Conservation (phyloP, 106 monocot species). For the Platanthera guangdongensis region DNA sequence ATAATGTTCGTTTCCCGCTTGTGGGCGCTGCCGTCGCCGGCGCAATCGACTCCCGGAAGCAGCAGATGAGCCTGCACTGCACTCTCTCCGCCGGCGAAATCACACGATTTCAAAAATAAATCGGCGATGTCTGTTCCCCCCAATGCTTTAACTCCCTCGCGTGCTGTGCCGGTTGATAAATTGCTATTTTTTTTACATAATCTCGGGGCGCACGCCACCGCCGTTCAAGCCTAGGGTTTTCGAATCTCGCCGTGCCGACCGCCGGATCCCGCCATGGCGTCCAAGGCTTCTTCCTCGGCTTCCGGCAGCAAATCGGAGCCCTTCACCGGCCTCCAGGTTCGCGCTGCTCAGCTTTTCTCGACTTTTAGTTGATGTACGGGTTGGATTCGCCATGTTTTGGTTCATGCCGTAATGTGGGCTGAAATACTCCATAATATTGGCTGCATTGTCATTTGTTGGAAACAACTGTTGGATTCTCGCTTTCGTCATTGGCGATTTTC, state of each 20-base stretch:
- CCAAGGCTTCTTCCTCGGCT: conserved; percentile 19
- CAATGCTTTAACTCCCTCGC: not conserved
- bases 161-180: not conserved
- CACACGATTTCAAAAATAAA: conserved; percentile 4
- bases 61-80: not conserved
- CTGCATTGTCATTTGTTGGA: not conserved
- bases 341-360: not conserved
- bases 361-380: not conserved
- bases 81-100: not conserved
- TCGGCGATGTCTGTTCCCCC: not conserved
- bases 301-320: conserved; percentile 27
- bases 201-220: conserved; percentile 1
- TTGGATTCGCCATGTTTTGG: not conserved
- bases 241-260: not conserved
- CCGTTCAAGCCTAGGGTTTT: conserved; percentile 3
- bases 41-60: not conserved
- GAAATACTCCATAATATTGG: not conserved
- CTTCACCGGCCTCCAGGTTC: conserved; percentile 10
- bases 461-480: not conserved
- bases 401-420: conserved; percentile 6
- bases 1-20: not conserved
- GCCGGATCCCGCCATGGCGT: not conserved
- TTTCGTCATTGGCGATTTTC: not conserved
- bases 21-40: not conserved
- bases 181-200: not conserved